These are phyloP conservation scores for Tolypocladium pustulatum DNA, from an alignment of 2,329 filamentous ascomycete genomes.

Conservation along the genomic window DNA sequence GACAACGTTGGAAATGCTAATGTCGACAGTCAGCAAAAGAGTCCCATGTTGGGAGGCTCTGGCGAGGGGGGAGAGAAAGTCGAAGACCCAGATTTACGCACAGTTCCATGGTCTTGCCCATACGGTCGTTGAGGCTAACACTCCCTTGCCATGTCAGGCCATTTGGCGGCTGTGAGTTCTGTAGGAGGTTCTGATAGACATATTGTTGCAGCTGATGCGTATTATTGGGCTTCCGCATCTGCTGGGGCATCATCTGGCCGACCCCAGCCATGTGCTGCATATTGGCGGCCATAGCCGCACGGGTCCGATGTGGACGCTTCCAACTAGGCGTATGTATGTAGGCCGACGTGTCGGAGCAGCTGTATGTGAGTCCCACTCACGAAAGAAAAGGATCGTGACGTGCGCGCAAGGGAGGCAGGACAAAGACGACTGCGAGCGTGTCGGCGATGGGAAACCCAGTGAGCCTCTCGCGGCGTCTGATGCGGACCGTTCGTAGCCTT, in stretches of 20 bases:
- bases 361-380: neutral
- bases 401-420: neutral
- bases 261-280: conserved; percentile 45
- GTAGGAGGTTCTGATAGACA: conserved; percentile 28
- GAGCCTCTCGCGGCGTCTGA: neutral
- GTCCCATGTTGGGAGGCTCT: too few species aligned
- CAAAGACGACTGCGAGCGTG: neutral
- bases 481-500: neutral
- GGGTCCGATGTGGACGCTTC: conserved; percentile 8
- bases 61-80: neutral
- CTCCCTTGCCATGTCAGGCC: conserved; percentile 28
- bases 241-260: conserved; percentile 34
- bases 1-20: conserved; percentile 40
- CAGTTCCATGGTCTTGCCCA: conserved; percentile 32
- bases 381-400: neutral
- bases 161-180: conserved; percentile 20
- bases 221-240: conserved; percentile 21
- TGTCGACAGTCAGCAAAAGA: conserved; percentile 4
- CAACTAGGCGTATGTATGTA: conserved; percentile 3
- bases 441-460: neutral
- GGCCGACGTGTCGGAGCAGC: neutral
- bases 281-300: conserved; percentile 49
- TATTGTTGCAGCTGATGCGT: conserved; percentile 23
- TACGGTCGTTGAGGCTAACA: conserved; percentile 26
- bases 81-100: conserved; percentile 15